Evolutionary conservation across 1,284 basidiomycete genomes (phyloP), one percentile per base, ranked within the genome.

Genomic region (Rhodotorula sp.): DNA sequence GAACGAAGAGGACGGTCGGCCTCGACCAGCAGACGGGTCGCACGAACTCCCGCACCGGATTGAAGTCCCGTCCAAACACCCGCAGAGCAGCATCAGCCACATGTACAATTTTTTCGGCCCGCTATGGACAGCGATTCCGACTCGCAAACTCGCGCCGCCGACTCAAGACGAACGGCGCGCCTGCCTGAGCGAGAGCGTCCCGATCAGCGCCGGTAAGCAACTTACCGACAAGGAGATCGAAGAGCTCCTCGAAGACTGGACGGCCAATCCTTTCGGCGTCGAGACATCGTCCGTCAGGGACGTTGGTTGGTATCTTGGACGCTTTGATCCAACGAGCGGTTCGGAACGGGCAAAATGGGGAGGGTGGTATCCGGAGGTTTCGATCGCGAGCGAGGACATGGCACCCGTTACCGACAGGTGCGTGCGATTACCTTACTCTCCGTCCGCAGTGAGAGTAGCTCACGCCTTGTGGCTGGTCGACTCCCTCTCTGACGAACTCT

Each of bases 291-390:
- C 91, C 49, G 81, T 86, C 57, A 89, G 92, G 78, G 91, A 93
- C 76, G 80, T 89, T 64, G 86, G 85, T 0, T 92, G 89, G 86
- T 91, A 85, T 79, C 91, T 90, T 78, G 91, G 72, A 5, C 92
- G 79, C 84, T 85, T 23, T 71, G 79, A 58, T 21, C 8, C 52
- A 8, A 88, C 89, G 75, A 81, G 79, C 20, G 81, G 79, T 16
- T 43, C 31, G 31, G 64, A 65, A 48, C 48, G 49, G 3, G n/a
- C 8, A n/a, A 39, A 16, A 21, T 68, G 48, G 47, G 64, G 64
- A 16, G 64, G 57, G 1, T 62, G 61, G 60, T 67, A 67, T 47
- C 39, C 54, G 12, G 62, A 63, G 31, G 49, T 47, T 29, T 6
- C 26, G 12, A 31, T 34, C 7, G 14, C 39, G 4, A 47, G 20